Evolutionary conservation across 371 early-diverging fungal genomes (phyloP), one percentile per base, ranked within the genome.

Genomic region (Mucor irregularis): DNA sequence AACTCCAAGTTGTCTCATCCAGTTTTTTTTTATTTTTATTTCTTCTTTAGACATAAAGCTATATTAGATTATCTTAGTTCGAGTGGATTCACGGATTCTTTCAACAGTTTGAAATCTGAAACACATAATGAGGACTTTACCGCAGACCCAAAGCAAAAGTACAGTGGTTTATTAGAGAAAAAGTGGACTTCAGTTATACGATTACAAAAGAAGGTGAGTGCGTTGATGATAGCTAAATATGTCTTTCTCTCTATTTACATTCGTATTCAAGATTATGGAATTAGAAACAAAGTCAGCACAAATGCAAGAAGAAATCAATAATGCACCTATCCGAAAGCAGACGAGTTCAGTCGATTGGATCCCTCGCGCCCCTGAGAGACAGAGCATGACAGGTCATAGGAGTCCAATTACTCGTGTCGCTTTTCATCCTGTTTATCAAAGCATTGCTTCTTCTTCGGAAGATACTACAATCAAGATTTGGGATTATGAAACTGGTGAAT

Each of bases 151-250:
- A 87, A 84, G 58, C 86, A 87, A 68, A 84, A 86, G 53, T 89
- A 88, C 63, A 74, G 91, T 39, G 90, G 90, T 39, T 62, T 95
- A 44, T 73, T 95, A 55, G 94, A 93, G 64, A 93, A 93, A 67
- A 95, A 95, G 64, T 95, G 96, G 96, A 89, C 89, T 13, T 90
- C 92, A 13, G 90, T 94, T 5, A 86, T 93, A 49, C 79, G 95
- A 24, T 68, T 94, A 54, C 95, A 94, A 59, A 88, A 89, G 55
- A 94, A 93, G 84, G 88, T 85, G 62, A 45, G 13, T 17, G 11
- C 19, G 16, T 10, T 39, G 11, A 10, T 37, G n/a, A n/a, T n/a
- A n/a, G n/a, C n/a, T n/a, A n/a, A n/a, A n/a, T n/a, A n/a, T n/a
- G n/a, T n/a, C n/a, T n/a, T n/a, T n/a, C n/a, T n/a, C n/a, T n/a